phyloP scores from a whole-genome alignment of 495 filamentous ascomycete species.

The Penicillium taxi region DNA sequence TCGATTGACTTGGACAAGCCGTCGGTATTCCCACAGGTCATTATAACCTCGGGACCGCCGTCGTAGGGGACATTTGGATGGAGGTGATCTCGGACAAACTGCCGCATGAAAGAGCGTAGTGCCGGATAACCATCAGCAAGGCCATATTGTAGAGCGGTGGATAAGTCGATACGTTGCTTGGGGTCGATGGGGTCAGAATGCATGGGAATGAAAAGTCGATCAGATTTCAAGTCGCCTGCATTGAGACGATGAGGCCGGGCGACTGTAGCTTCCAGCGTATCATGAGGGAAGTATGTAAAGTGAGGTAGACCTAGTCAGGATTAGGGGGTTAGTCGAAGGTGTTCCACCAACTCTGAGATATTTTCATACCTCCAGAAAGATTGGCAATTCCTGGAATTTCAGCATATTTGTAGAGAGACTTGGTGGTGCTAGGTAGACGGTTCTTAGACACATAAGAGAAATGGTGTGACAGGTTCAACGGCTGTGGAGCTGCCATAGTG shows the following conservation, averaged over 20 bases:
- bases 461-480: constrained; percentile 73
- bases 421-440: constrained; percentile 57
- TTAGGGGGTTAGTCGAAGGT: constrained; percentile 1
- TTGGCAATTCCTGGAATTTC: constrained; percentile 72
- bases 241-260: constrained; percentile 66
- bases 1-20: constrained; percentile 72
- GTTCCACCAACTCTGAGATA: neutral
- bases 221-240: constrained; percentile 31
- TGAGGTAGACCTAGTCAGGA: constrained; percentile 62
- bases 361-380: constrained; percentile 70
- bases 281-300: constrained; percentile 76
- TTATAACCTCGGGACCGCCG: constrained; percentile 63
- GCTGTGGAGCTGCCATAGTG: constrained; percentile 28
- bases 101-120: constrained; percentile 62
- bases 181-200: constrained; percentile 44
- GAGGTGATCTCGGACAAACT: constrained; percentile 67
- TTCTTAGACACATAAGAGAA: constrained; percentile 58
- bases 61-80: constrained; percentile 75
- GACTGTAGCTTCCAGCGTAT: constrained; percentile 75
- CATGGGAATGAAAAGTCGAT: constrained; percentile 65
- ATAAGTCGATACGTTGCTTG: constrained; percentile 65
- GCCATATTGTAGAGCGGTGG: constrained; percentile 81
- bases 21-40: constrained; percentile 77
- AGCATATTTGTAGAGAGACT: constrained; percentile 80
- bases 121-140: constrained; percentile 68